A percentile compares a stretch with the other conserved stretches of the same genome.
These are phyloP conservation scores for Cryptosporidium felis DNA, from an alignment of 169 alveolate genomes.

Conservation along the genomic window DNA sequence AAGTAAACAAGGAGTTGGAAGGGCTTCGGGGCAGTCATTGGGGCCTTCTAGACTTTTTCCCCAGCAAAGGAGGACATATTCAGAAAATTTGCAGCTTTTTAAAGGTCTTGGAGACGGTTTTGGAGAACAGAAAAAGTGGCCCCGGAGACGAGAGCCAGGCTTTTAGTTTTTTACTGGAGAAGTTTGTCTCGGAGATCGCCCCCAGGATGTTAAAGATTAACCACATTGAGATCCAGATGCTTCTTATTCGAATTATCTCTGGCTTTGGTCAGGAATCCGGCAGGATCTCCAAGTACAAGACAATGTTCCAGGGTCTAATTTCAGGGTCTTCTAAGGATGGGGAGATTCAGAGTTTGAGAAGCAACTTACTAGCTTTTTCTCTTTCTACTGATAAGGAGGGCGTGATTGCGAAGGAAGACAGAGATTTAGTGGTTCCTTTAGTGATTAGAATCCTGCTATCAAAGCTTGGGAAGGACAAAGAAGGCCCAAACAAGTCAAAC, in stretches of 20 bases:
- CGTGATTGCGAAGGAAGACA: neutral
- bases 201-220: conserved; percentile 15
- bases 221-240: conserved; percentile 11
- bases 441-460: conserved; percentile 25
- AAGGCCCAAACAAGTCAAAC: conserved; percentile 4
- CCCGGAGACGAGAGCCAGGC: neutral
- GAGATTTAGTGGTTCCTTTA: conserved; percentile 11
- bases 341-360: conserved; percentile 12
- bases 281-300: neutral
- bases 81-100: neutral
- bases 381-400: conserved; percentile 17
- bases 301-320: conserved; percentile 13
- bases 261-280: neutral
- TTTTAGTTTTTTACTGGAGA: neutral
- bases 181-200: neutral
- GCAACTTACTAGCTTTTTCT: conserved; percentile 12
- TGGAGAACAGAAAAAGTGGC: neutral
- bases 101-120: neutral
- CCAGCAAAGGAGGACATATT: conserved; percentile 2
- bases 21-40: too few relatives aligned
- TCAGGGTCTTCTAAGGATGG: conserved; percentile 1
- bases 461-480: conserved; percentile 17
- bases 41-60: neutral
- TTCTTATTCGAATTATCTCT: conserved; percentile 3
- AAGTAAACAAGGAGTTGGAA: neutral